These are phyloP conservation scores for Euphrasia confusa DNA, from an alignment of 257 asterid genomes.

Conservation along the genomic window DNA sequence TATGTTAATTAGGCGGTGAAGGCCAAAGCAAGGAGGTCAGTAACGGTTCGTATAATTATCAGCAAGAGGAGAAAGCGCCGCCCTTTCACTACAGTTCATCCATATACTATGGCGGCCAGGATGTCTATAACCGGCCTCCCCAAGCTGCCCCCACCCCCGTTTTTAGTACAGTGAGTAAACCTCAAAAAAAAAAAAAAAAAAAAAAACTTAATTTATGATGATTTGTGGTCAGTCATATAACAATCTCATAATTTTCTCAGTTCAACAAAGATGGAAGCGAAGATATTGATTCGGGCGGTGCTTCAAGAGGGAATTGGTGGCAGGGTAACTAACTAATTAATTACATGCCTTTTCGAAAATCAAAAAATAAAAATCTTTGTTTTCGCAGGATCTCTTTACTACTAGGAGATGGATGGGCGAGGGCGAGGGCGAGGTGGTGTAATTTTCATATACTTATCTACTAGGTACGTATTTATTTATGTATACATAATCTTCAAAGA, in stretches of 20 bases:
- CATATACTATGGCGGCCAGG: slow-evolving; percentile 92
- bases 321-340: slow-evolving; percentile 43
- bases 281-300: slow-evolving; percentile 55
- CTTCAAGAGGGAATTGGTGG: slow-evolving; percentile 95
- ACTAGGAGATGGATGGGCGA: slow-evolving; percentile 33
- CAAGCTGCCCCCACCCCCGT: slow-evolving; percentile 42
- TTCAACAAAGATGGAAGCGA: slow-evolving; percentile 55
- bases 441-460: slow-evolving; percentile 24
- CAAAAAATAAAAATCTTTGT: too few relatives aligned
- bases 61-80: slow-evolving; percentile 46
- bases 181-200: background rate
- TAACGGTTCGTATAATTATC: slow-evolving; percentile 32
- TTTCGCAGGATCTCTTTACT: slow-evolving; percentile 56
- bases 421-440: background rate
- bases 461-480: slow-evolving; percentile 35
- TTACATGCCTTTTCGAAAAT: too few relatives aligned
- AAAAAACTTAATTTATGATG: background rate
- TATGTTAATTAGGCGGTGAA: slow-evolving; percentile 21
- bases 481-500: background rate
- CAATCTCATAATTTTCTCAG: slow-evolving; percentile 7
- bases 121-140: slow-evolving; percentile 53
- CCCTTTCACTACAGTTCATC: slow-evolving; percentile 82
- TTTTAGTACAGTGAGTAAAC: slow-evolving; percentile 46
- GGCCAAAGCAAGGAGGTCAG: slow-evolving; percentile 35
- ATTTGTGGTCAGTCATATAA: background rate